Evolutionary conservation across 1,284 basidiomycete genomes (phyloP), one percentile per base, ranked within the genome.

Genomic region (Cutaneotrichosporon sp.): DNA sequence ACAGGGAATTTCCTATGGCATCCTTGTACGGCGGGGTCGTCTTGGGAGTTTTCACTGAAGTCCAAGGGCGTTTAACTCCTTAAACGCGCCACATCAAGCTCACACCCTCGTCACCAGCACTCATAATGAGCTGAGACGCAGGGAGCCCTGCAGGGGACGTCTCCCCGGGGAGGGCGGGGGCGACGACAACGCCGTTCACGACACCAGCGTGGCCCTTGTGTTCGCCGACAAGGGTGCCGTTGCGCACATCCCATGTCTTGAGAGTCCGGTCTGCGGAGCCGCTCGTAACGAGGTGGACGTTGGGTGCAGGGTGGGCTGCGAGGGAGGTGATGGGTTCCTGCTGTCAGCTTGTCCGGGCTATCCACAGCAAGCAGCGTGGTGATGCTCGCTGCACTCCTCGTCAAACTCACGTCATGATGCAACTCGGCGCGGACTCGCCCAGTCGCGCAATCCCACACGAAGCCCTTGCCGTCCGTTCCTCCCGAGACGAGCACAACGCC

Each of bases 181-280:
- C 87, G 3, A 96, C 79, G 2, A 87, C 83, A 1, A 90, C 85
- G 37, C 80, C 82, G 32, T 96, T 81, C 2, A 98, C 81, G 3
- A 88, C 82, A 1, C 83, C 91, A 19, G 80, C 80, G 67, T 97
- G 93, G 2, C 93, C 94, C 46, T 82, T 84, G 71, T 96, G 88
- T 48, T 84, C 84, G 35, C 84, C 84, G 14, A 96, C 58, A 22
- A 90, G 79, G 4, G 81, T 77, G 0, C 93, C 92, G 2, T 86
- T 89, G 37, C 91, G 84, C 5, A 86, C 85, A 68, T 98, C 94
- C 91, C 93, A 97, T 3, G 92, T 96, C 60, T 83, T 84, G 54
- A 97, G 78, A 0, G 84, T 87, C 55, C 81, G 84, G 76, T 97
- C 93, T 2, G 89, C 87, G 10, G 88, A 92, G 0, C 80, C 87